These are phyloP conservation scores for Rhododendron williamsianum DNA, from an alignment of 148 eudicot genomes.

Conservation along the genomic window DNA sequence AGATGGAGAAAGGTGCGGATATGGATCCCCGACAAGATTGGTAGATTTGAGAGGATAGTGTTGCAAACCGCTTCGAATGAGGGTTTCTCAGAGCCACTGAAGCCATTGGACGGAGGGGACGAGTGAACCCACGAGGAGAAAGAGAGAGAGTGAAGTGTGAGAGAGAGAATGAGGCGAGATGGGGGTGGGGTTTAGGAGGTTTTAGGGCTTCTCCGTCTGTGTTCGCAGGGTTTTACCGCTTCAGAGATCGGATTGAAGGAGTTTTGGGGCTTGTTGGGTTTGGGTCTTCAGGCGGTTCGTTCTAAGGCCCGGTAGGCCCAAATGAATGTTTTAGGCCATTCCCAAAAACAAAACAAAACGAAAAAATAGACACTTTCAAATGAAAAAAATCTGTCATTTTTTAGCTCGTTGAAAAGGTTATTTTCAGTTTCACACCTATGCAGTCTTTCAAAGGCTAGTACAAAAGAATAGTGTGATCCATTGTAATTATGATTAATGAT, in stretches of 20 bases:
- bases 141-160: background rate
- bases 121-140: background rate
- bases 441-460: too few relatives aligned
- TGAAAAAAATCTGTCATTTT: too few relatives aligned
- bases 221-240: background rate
- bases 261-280: background rate
- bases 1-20: constrained; percentile 25
- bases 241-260: background rate
- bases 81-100: constrained; percentile 50
- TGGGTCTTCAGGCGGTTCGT: background rate
- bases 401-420: too few relatives aligned
- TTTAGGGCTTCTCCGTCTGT: constrained; percentile 6
- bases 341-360: background rate
- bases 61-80: constrained; percentile 45
- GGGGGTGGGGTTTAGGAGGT: constrained; percentile 12
- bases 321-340: background rate
- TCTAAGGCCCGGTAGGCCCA: background rate
- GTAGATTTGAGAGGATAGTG: constrained; percentile 43
- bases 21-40: constrained; percentile 37
- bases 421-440: too few relatives aligned
- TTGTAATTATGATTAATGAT: too few relatives aligned
- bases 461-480: too few relatives aligned
- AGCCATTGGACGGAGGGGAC: constrained; percentile 43
- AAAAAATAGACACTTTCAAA: background rate
- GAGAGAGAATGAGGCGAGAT: background rate